Conservation (phyloP, 2,329 filamentous ascomycete species). For the Pseudogymnoascus sp. region DNA sequence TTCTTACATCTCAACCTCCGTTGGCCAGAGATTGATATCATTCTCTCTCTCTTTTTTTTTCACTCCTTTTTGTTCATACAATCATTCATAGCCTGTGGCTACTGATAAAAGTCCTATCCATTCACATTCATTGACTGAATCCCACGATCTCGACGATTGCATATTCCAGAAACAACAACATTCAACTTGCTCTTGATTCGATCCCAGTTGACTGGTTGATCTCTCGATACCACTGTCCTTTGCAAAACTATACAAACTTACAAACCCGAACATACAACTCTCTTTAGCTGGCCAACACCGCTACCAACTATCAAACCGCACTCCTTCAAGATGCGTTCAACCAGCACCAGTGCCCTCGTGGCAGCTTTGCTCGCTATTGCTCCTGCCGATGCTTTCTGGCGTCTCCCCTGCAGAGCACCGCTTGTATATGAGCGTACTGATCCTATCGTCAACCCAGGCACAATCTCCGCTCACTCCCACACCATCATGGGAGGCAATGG, state of each 20-base stretch:
- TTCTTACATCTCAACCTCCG: not conserved
- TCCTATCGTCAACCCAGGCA: conserved; percentile 51
- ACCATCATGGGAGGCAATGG: conserved; percentile 56
- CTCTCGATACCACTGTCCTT: conserved; percentile 4
- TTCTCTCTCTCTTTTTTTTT: not conserved
- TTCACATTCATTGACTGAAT: conserved; percentile 8
- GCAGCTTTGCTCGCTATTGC: conserved; percentile 15
- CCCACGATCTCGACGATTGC: conserved; percentile 2
- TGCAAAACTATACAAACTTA: not conserved
- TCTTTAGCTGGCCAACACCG: not conserved
- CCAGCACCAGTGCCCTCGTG: conserved; percentile 7
- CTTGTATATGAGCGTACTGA: conserved; percentile 47
- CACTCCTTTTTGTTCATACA: not conserved
- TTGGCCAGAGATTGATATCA: conserved; percentile 1
- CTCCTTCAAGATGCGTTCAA: conserved; percentile 10
- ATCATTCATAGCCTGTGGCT: conserved; percentile 7
- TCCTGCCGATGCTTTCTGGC: conserved; percentile 39
- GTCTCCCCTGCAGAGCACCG: conserved; percentile 31
- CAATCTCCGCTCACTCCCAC: conserved; percentile 50
- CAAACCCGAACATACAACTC: not conserved
- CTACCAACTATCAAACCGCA: not conserved
- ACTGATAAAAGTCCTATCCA: not conserved
- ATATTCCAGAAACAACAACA: conserved; percentile 3
- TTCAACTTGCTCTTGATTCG: conserved; percentile 5
- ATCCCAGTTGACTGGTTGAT: conserved; percentile 9